These are phyloP conservation scores for Globisporangium polare DNA, from an alignment of 352 stramenopile species.

Conservation along the genomic window DNA sequence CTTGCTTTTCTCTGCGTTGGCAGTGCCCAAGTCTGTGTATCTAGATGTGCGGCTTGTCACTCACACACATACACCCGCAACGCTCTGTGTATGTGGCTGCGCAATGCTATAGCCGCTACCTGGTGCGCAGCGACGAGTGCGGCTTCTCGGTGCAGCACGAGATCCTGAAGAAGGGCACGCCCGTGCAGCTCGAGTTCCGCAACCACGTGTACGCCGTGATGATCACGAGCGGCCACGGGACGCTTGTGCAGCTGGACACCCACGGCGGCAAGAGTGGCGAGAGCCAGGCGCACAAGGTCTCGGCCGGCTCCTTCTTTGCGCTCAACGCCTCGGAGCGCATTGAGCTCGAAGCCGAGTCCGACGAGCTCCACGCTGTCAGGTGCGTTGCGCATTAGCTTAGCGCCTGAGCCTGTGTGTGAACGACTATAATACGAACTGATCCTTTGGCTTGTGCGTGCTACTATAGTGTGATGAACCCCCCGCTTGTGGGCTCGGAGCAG, in stretches of 20 bases:
- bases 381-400: conserved; percentile 7
- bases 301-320: conserved; percentile 51
- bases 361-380: conserved; percentile 71
- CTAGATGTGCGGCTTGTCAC: background rate
- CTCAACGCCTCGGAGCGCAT: conserved; percentile 55
- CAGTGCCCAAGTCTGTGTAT: background rate
- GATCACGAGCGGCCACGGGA: conserved; percentile 53
- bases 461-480: conserved; percentile 73
- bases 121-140: conserved; percentile 64
- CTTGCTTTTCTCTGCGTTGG: background rate
- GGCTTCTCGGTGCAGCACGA: conserved; percentile 81
- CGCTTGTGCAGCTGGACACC: conserved; percentile 48
- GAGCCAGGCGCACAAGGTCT: conserved; percentile 31
- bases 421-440: background rate
- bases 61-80: no score
- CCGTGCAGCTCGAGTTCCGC: conserved; percentile 58
- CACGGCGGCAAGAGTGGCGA: conserved; percentile 28
- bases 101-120: conserved; percentile 59
- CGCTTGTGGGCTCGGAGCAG: conserved; percentile 53
- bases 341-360: conserved; percentile 46
- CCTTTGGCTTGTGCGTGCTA: background rate
- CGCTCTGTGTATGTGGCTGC: no score
- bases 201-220: conserved; percentile 78
- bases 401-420: background rate
- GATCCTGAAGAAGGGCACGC: conserved; percentile 46